Evolutionary conservation across 345 rosid species (phyloP), one percentile per base, ranked within the genome.

Genomic region (Eucalyptus lansdowneana): DNA sequence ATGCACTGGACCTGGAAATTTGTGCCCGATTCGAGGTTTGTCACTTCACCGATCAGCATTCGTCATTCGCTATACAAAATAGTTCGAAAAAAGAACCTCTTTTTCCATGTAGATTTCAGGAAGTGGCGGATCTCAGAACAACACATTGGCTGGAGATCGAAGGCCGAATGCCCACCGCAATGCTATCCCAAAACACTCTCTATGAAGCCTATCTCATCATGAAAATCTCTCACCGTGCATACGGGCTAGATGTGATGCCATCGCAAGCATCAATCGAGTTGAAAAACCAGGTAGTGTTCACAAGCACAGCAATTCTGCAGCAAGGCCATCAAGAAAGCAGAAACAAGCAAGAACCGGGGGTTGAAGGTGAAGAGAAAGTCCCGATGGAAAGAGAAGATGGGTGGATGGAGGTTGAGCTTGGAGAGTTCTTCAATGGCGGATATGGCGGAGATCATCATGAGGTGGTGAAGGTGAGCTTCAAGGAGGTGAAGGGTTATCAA

Each of bases 391-490:
- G 95, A 88, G 91, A 89, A 6, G 96, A 96, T 34, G 98, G 97
- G 25, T 97, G 99, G 99, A 54, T 94, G 96, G 99, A 96, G 94
- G 92, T 97, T 67, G 95, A 96, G 94, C 67, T 96, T 0, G 99
- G 99, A 11, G 95, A 94, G 88, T 96, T 96, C 89, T 92, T 91
- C 69, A 94, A 62, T 19, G 95, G 93, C 34, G 90, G 44, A 31
- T 89, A 49, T 12, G 87, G 50, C 22, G 87, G 27, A 3, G 5
- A 49, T 21, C 89, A 91, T 22, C 5, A 22, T 4, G 47, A 76
- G 31, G 95, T 91, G 89, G 94, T 96, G 62, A 93, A 90, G 86
- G 94, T 94, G 97, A 94, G 96, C 29, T 88, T 97, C 88, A 95
- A 81, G 86, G 99, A 97, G 89, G 96, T 95, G 27, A 94, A 92